Percentiles rank a stretch among this genome's conserved stretches.
Conservation (phyloP, 129 eudicot species). For the Daucus carota region DNA sequence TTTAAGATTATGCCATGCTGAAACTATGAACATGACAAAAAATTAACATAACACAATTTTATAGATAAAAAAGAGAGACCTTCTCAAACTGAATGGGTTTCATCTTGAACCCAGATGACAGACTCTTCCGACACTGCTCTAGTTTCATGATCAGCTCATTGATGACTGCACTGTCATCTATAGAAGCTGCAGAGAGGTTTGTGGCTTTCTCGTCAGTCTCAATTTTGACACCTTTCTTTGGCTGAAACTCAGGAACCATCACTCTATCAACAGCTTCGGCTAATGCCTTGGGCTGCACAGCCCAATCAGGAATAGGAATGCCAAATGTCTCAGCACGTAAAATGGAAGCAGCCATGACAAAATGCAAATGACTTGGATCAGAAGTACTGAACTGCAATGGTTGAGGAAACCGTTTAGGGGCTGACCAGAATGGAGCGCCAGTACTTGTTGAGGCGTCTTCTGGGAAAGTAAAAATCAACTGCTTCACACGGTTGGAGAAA, state of each 20-base stretch:
- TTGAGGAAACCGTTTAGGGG: constrained; percentile 89
- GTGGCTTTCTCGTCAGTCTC: constrained; percentile 92
- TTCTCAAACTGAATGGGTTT: constrained; percentile 94
- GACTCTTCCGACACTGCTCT: constrained; percentile 40
- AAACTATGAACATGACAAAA: background rate
- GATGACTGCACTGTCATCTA: constrained; percentile 74
- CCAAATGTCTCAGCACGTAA: constrained; percentile 89
- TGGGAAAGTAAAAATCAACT: constrained; percentile 76
- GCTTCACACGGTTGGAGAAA: constrained; percentile 75
- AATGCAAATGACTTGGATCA: constrained; percentile 73
- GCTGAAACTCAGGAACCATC: constrained; percentile 75
- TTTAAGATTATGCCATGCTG: too few relatives aligned
- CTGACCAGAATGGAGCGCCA: constrained; percentile 96
- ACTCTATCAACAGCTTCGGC: constrained; percentile 69
- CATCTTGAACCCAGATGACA: constrained; percentile 62
- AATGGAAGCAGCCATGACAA: constrained; percentile 59
- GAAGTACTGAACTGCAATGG: constrained; percentile 57
- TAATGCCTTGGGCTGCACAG: constrained; percentile 47
- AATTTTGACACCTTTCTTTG: constrained; percentile 68
- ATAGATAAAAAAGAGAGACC: constrained; percentile 30
- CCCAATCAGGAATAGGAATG: constrained; percentile 85
- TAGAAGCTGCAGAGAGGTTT: constrained; percentile 62
- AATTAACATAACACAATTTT: too few relatives aligned
- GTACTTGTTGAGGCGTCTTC: constrained; percentile 90
- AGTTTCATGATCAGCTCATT: constrained; percentile 53